Conservation (phyloP, 1,284 basidiomycete genomes). For the Dichomitus squalens region DNA sequence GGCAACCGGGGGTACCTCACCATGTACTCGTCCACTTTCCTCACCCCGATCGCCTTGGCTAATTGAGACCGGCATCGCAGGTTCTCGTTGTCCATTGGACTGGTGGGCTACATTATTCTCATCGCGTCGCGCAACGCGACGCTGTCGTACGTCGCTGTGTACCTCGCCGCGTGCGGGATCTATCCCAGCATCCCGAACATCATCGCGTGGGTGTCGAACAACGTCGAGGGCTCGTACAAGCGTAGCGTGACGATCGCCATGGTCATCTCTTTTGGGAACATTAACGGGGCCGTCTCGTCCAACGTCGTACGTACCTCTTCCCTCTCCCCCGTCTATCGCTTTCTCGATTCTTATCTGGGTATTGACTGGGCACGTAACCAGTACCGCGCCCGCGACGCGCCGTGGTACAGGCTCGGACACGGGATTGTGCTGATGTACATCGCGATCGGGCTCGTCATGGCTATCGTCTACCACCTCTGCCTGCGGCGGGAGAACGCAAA, state of each 20-base stretch:
- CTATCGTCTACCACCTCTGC: constrained; percentile 38
- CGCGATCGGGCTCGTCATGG: constrained; percentile 45
- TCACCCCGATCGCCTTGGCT: neutral
- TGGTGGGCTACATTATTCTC: constrained; percentile 70
- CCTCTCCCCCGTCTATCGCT: neutral
- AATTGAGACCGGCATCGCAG: constrained; percentile 39
- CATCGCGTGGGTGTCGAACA: constrained; percentile 73
- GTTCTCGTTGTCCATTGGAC: constrained; percentile 33
- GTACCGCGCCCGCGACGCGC: constrained; percentile 32
- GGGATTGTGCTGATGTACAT: constrained; percentile 53
- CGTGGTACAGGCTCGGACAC: constrained; percentile 54
- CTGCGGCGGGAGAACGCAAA: constrained; percentile 45
- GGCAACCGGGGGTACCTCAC: constrained; percentile 64
- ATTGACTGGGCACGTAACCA: constrained; percentile 3
- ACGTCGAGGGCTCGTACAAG: constrained; percentile 62
- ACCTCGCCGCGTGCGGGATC: constrained; percentile 72
- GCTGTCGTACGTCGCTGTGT: constrained; percentile 72
- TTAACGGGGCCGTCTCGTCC: constrained; percentile 48
- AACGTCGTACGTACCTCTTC: constrained; percentile 43
- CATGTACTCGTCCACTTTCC: constrained; percentile 45
- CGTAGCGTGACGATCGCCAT: constrained; percentile 45
- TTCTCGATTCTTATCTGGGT: neutral
- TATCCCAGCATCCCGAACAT: constrained; percentile 75
- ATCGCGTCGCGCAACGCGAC: constrained; percentile 60
- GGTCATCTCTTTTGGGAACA: constrained; percentile 45